Conservation (phyloP, 2,329 filamentous ascomycete genomes). For the Aspergillus udagawae region DNA sequence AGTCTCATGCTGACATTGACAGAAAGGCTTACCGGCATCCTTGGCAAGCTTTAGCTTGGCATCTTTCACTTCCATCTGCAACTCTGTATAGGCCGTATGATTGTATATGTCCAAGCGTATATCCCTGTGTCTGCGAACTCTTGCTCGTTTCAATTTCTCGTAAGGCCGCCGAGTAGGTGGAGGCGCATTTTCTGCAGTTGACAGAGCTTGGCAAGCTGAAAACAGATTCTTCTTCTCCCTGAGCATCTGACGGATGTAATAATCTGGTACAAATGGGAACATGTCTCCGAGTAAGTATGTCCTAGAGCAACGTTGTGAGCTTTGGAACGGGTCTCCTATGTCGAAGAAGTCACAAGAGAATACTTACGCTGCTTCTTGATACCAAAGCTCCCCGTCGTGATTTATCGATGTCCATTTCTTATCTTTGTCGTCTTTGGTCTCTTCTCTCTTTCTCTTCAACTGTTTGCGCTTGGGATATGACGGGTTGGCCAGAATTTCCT, state of each 20-base stretch:
- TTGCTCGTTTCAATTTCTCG: conserved; percentile 14
- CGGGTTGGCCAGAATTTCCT: conserved; percentile 37
- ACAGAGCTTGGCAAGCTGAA: conserved; percentile 24
- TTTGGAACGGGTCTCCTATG: background rate
- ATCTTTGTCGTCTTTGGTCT: conserved; percentile 18
- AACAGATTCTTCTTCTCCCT: conserved; percentile 26
- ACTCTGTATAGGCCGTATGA: background rate
- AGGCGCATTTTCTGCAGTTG: conserved; percentile 17
- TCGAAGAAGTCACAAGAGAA: background rate
- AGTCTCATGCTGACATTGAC: background rate
- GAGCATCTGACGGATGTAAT: conserved; percentile 35
- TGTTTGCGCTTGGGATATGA: conserved; percentile 44
- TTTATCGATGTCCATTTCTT: conserved; percentile 25
- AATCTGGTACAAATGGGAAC: conserved; percentile 24
- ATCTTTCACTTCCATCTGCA: conserved; percentile 22
- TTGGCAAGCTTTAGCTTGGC: conserved; percentile 23
- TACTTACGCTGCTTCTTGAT: conserved; percentile 20
- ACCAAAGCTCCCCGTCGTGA: conserved; percentile 19
- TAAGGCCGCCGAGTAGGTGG: conserved; percentile 13
- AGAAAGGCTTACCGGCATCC: conserved; percentile 12
- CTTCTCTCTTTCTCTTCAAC: conserved; percentile 33
- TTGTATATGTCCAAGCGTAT: background rate
- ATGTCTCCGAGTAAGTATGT: background rate
- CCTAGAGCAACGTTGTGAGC: background rate
- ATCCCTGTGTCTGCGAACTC: background rate